These are phyloP conservation scores for Cardamine chenopodiifolia DNA, from an alignment of 345 rosid species.

Conservation along the genomic window DNA sequence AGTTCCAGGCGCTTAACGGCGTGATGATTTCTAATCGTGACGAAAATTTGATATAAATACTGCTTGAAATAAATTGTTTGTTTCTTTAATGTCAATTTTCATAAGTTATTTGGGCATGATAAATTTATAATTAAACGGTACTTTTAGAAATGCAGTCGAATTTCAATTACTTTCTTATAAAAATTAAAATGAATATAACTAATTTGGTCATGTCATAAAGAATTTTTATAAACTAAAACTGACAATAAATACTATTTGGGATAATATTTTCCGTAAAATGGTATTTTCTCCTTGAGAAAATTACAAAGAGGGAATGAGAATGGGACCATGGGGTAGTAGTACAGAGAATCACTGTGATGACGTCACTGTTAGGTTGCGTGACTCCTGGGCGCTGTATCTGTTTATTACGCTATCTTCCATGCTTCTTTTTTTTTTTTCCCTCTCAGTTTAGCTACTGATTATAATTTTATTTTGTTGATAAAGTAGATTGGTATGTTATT, in stretches of 20 bases:
- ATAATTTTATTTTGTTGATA: background rate
- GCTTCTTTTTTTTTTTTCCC: background rate
- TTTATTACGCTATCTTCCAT: slow-evolving; percentile 34
- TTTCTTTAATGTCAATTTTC: no score
- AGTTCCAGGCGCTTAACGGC: no score
- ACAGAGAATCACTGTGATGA: slow-evolving; percentile 42
- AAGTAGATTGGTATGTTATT: background rate
- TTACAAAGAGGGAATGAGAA: background rate
- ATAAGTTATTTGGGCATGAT: no score
- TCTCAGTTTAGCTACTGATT: background rate
- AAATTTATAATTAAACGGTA: no score
- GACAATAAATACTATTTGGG: background rate
- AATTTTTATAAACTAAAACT: background rate
- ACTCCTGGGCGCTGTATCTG: slow-evolving; percentile 47
- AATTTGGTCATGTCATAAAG: background rate
- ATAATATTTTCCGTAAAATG: background rate
- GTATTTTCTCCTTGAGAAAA: background rate
- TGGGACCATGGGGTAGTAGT: slow-evolving; percentile 22
- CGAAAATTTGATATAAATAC: background rate
- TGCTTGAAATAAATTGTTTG: background rate
- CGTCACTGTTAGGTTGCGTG: slow-evolving; percentile 47
- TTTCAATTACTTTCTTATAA: background rate
- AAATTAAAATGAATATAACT: background rate
- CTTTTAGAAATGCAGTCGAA: background rate
- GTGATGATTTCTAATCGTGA: background rate